phyloP scores from a whole-genome alignment of 2,329 filamentous ascomycete species.

The Acarospora socialis region DNA sequence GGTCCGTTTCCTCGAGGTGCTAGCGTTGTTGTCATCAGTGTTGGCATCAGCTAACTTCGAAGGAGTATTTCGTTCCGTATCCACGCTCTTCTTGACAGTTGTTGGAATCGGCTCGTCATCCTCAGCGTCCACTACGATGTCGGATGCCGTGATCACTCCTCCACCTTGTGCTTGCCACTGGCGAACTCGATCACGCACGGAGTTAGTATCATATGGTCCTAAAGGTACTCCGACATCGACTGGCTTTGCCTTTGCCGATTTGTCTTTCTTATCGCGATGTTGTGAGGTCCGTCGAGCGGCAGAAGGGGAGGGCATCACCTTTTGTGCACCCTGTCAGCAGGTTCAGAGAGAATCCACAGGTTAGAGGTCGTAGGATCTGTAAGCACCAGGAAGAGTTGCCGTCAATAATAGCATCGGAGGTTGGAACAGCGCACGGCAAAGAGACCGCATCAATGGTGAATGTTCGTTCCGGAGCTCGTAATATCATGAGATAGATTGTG shows the following conservation, averaged over 20 bases:
- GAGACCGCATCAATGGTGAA: too few species aligned
- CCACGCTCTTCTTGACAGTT: neutral
- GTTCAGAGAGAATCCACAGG: too few species aligned
- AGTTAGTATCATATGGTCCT: slow-evolving; percentile 44
- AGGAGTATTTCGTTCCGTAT: neutral
- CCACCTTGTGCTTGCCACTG: slow-evolving; percentile 74
- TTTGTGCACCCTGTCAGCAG: too few species aligned
- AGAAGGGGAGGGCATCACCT: too few species aligned
- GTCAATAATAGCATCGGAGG: too few species aligned
- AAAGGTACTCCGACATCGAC: slow-evolving; percentile 26
- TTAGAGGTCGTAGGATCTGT: too few species aligned
- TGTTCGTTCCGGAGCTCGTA: too few species aligned
- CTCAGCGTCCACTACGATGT: slow-evolving; percentile 46
- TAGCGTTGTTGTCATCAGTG: slow-evolving; percentile 19
- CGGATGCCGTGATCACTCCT: slow-evolving; percentile 46
- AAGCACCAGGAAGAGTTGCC: too few species aligned
- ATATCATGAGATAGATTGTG: too few species aligned
- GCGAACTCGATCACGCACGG: slow-evolving; percentile 67
- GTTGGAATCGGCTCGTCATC: slow-evolving; percentile 23
- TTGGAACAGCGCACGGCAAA: too few species aligned
- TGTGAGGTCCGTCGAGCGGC: too few species aligned
- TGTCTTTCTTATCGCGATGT: slow-evolving; percentile 38
- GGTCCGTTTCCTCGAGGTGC: slow-evolving; percentile 17
- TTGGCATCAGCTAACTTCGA: slow-evolving; percentile 14
- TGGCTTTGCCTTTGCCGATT: slow-evolving; percentile 32